These are phyloP conservation scores for Ophiostoma tasmaniense DNA, from an alignment of 2,329 filamentous ascomycete species.

Conservation along the genomic window DNA sequence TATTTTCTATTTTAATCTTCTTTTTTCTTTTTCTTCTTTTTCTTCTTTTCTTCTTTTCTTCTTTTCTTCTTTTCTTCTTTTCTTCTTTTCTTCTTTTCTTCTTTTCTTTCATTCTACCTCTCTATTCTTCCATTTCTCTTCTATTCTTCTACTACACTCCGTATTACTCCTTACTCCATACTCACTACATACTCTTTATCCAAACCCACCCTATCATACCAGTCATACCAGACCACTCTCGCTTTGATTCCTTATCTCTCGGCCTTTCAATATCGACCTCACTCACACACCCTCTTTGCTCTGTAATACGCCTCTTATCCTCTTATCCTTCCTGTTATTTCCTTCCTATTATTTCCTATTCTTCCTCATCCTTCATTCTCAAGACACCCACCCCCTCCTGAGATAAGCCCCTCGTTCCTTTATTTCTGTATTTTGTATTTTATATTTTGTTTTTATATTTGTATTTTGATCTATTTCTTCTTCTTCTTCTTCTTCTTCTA, in stretches of 20 bases:
- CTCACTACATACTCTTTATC: background rate
- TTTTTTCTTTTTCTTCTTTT: background rate
- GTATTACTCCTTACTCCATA: background rate
- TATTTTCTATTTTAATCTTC: background rate
- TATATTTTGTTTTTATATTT: background rate
- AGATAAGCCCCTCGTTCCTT: background rate
- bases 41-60: background rate
- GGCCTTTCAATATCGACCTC: slow-evolving; percentile 3
- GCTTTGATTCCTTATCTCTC: slow-evolving; percentile 3
- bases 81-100: background rate
- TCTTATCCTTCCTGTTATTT: background rate
- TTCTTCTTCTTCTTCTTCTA: background rate
- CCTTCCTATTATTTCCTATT: background rate
- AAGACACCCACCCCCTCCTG: background rate
- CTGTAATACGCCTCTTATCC: background rate
- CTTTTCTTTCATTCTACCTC: background rate
- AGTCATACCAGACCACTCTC: background rate
- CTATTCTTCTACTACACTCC: background rate
- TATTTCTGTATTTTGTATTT: background rate
- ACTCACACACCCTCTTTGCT: background rate
- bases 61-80: background rate
- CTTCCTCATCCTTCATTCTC: background rate
- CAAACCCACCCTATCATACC: background rate
- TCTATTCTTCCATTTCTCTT: background rate
- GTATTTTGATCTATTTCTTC: background rate